Evolutionary conservation across 345 rosid genomes (phyloP), one percentile per base, ranked within the genome.

Genomic region (Eucalyptus shirleyi): DNA sequence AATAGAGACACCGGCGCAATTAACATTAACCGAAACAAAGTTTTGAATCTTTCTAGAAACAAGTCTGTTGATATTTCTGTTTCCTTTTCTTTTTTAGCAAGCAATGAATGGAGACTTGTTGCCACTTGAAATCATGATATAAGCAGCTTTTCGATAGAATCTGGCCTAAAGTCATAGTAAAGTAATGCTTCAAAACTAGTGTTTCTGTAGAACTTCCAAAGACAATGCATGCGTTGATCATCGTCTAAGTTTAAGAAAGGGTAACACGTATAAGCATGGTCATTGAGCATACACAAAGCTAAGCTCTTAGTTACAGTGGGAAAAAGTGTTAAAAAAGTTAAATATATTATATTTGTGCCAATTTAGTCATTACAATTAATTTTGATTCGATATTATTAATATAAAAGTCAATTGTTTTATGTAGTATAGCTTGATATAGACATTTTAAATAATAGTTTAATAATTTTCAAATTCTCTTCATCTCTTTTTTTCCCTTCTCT

Each of bases 341-440:
- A 28, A 28, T 32, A 10, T 60, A 26, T 12, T 60, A 13, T 7
- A 28, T 60, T 60, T 13, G 8, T 60, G n/a, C 4, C 16, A 60
- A 60, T 60, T 12, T 60, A 26, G 17, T 28, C 13, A 9, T 56
- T 56, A 1, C 0, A 6, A 56, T 24, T 56, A 56, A 4, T 56
- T 56, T 56, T 56, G 6, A 56, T 0, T 1, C 0, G 30, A 56
- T 56, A 56, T 10, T 56, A 56, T 2, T 56, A 10, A 56, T 2
- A 23, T 9, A 24, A 24, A 9, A 9, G 13, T 5, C 12, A 56
- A 23, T 4, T 24, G 1, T 60, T 5, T 6, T 28, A 28, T 1
- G 0, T 60, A 6, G 4, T 1, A 60, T 60, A 30, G 8, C 4
- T 2, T 1, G 0, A 60, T 6, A 1, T 28, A 13, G 32, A 12